phyloP scores from a whole-genome alignment of 1,284 basidiomycete species.

The Leccinum ponderosum region DNA sequence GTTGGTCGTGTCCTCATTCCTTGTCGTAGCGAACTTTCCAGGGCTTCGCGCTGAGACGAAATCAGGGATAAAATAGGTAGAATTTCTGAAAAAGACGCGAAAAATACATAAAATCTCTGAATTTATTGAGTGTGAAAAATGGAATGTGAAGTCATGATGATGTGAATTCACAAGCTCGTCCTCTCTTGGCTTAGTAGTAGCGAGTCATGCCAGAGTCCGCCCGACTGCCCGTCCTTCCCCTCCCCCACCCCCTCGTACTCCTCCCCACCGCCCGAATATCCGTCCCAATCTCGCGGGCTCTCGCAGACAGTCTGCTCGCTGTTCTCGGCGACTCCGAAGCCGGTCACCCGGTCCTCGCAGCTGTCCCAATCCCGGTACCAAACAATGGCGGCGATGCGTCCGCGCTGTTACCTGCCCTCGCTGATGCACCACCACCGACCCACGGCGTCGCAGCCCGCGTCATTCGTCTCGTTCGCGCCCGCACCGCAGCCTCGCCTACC shows the following conservation, averaged over 20 bases:
- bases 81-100: constrained; percentile 56
- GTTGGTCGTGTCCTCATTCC: not conserved
- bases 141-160: not conserved
- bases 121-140: constrained; percentile 7
- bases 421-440: constrained; percentile 11
- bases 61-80: constrained; percentile 49
- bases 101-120: constrained; percentile 44
- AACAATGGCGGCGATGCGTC: constrained; percentile 26
- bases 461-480: constrained; percentile 60
- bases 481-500: constrained; percentile 28
- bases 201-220: constrained; percentile 28
- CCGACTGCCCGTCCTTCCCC: constrained; percentile 59
- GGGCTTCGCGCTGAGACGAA: constrained; percentile 18
- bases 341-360: constrained; percentile 61
- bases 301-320: constrained; percentile 59
- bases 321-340: constrained; percentile 63
- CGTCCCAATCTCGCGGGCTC: constrained; percentile 53
- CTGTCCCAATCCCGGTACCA: constrained; percentile 48
- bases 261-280: constrained; percentile 67
- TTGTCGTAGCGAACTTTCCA: constrained; percentile 30
- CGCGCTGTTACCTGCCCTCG: not conserved
- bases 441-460: constrained; percentile 58
- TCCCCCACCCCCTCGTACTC: constrained; percentile 65
- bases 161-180: not conserved
- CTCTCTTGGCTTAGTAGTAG: not conserved